phyloP scores from a whole-genome alignment of 805 yeast genomes.

The Lachancea thermotolerans region DNA sequence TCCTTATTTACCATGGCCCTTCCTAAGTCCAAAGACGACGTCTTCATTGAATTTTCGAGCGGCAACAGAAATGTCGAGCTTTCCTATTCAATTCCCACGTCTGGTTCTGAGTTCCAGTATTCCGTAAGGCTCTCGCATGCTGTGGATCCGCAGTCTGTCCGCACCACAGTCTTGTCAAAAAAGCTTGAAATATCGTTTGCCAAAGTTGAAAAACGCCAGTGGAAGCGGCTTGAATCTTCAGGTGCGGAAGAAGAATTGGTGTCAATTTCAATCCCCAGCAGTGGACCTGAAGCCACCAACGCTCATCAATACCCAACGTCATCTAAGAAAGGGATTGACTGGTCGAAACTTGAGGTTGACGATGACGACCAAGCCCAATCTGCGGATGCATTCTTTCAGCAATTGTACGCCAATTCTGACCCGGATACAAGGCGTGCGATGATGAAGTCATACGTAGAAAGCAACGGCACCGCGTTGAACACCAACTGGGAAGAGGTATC shows the following conservation, averaged over 20 bases:
- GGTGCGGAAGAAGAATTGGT: neutral
- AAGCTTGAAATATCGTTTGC: constrained; percentile 64
- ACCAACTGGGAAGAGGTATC: constrained; percentile 91
- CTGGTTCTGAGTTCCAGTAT: constrained; percentile 52
- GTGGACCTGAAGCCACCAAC: neutral
- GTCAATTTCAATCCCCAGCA: neutral
- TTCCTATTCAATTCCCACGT: constrained; percentile 14
- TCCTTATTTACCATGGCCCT: constrained; percentile 67
- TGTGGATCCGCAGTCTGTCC: constrained; percentile 42
- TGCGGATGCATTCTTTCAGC: constrained; percentile 65
- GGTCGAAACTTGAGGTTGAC: constrained; percentile 54
- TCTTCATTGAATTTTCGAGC: constrained; percentile 37
- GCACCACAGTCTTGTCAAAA: constrained; percentile 52
- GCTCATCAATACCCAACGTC: constrained; percentile 52
- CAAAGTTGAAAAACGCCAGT: constrained; percentile 41
- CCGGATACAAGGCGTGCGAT: constrained; percentile 87
- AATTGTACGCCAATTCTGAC: constrained; percentile 70
- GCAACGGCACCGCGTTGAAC: constrained; percentile 87
- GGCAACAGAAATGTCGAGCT: constrained; percentile 31
- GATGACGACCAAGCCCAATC: constrained; percentile 42
- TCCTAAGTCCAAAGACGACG: constrained; percentile 36
- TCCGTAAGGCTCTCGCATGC: constrained; percentile 44
- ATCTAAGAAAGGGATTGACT: constrained; percentile 54
- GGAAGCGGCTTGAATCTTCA: constrained; percentile 43
- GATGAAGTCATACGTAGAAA: constrained; percentile 93